Evolutionary conservation across 2,329 filamentous ascomycete genomes (phyloP).

Genomic region (Fusarium sp.): DNA sequence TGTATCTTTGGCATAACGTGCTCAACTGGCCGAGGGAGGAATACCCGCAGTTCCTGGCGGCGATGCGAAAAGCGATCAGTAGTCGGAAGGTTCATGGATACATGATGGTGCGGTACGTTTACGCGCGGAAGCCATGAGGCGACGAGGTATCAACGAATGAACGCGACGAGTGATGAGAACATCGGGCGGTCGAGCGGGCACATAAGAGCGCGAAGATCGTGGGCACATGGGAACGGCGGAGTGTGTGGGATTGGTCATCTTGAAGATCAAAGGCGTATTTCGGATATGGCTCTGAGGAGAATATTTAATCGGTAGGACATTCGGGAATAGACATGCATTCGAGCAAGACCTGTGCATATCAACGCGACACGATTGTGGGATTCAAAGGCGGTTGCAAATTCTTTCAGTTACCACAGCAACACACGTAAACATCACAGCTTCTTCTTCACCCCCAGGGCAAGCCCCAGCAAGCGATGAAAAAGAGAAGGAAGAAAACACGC

Average conservation of each 20-base stretch:
- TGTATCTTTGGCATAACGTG: conserved; percentile 31
- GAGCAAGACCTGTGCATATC: too few species aligned
- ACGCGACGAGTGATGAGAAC: not conserved
- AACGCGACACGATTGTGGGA: too few species aligned
- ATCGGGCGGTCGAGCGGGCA: not conserved
- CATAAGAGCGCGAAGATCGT: not conserved
- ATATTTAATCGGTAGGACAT: not conserved
- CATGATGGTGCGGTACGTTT: conserved; percentile 35
- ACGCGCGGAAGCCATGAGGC: conserved; percentile 25
- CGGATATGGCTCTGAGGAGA: not conserved
- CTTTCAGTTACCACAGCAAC: not conserved
- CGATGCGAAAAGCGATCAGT: conserved; percentile 15
- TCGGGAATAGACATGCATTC: not conserved
- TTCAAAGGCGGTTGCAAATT: too few species aligned
- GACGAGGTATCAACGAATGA: not conserved
- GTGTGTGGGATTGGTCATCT: not conserved
- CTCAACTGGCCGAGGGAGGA: conserved; percentile 34
- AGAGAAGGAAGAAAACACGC: conserved; percentile 58
- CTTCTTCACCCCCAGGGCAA: conserved; percentile 63
- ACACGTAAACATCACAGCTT: conserved; percentile 24
- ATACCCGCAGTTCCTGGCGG: conserved; percentile 26
- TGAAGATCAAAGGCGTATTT: not conserved
- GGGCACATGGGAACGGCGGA: not conserved
- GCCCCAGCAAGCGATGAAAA: conserved; percentile 66
- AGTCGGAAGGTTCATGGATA: conserved; percentile 32